phyloP scores from a whole-genome alignment of 768 basidiomycete species.

The Suillus tomentosus region DNA sequence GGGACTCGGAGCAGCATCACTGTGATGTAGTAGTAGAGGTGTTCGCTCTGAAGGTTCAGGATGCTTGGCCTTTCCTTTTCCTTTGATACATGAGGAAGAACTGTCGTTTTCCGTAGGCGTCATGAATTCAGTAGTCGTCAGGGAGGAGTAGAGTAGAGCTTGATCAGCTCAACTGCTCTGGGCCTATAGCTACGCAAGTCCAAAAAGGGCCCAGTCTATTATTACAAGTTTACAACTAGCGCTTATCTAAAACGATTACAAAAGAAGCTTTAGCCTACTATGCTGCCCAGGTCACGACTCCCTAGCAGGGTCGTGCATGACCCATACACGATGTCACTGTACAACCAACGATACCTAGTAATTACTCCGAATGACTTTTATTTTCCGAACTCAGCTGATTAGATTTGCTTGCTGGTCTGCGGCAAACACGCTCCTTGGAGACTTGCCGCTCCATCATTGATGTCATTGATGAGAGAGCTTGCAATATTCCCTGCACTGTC shows the following conservation, averaged over 20 bases:
- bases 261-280: too few relatives aligned
- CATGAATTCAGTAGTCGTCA: slow-evolving; percentile 24
- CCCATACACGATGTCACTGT: too few relatives aligned
- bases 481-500: slow-evolving; percentile 72
- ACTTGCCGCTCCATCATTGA: slow-evolving; percentile 31
- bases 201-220: background rate
- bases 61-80: slow-evolving; percentile 28
- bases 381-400: too few relatives aligned
- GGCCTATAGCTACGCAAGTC: background rate
- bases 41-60: slow-evolving; percentile 31
- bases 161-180: background rate
- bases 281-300: too few relatives aligned
- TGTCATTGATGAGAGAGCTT: slow-evolving; percentile 65
- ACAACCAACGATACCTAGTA: too few relatives aligned
- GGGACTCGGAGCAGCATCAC: slow-evolving; percentile 24
- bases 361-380: too few relatives aligned
- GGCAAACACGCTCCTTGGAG: slow-evolving; percentile 27
- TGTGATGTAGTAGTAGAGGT: slow-evolving; percentile 24
- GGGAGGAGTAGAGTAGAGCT: background rate
- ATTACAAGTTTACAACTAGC: background rate
- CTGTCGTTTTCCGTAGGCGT: slow-evolving; percentile 19
- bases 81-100: slow-evolving; percentile 22
- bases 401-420: slow-evolving; percentile 21
- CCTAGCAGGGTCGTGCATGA: too few relatives aligned
- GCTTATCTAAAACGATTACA: background rate